phyloP scores from a whole-genome alignment of 257 asterid genomes.

The Fraxinus quadrangulata region DNA sequence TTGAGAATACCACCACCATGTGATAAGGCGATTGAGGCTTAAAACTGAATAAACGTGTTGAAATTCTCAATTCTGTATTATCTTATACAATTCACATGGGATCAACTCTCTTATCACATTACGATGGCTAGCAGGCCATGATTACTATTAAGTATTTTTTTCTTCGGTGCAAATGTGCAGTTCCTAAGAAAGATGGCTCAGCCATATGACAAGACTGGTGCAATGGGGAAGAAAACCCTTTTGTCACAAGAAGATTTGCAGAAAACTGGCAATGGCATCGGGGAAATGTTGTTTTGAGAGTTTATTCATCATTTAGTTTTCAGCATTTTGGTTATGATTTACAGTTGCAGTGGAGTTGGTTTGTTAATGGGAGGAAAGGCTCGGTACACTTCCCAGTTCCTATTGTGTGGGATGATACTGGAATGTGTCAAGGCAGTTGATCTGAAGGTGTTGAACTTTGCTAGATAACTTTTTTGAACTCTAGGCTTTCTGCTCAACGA shows the following conservation, averaged over 20 bases:
- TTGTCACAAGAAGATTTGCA: constrained; percentile 85
- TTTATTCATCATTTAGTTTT: not conserved
- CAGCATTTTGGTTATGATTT: not conserved
- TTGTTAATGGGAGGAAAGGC: not conserved
- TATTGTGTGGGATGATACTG: not conserved
- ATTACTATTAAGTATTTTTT: not conserved
- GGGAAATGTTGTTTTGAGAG: constrained; percentile 38
- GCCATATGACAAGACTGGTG: constrained; percentile 89
- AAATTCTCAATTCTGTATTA: not conserved
- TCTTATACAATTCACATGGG: not conserved
- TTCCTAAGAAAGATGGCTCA: constrained; percentile 96
- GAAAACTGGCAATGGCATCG: constrained; percentile 61
- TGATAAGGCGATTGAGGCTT: not conserved
- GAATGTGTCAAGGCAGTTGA: not conserved
- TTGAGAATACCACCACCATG: too few species aligned
- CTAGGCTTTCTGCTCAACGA: not conserved
- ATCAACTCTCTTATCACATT: not conserved
- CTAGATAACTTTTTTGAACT: not conserved
- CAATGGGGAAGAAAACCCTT: constrained; percentile 80
- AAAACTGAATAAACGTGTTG: too few species aligned
- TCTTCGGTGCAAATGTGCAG: constrained; percentile 39
- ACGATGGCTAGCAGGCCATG: not conserved
- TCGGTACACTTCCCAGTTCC: not conserved
- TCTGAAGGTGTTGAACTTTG: not conserved
- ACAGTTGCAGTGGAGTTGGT: not conserved